Evolutionary conservation across 2,329 filamentous ascomycete genomes (phyloP).

Genomic region (Chrysoporthe cubensis): DNA sequence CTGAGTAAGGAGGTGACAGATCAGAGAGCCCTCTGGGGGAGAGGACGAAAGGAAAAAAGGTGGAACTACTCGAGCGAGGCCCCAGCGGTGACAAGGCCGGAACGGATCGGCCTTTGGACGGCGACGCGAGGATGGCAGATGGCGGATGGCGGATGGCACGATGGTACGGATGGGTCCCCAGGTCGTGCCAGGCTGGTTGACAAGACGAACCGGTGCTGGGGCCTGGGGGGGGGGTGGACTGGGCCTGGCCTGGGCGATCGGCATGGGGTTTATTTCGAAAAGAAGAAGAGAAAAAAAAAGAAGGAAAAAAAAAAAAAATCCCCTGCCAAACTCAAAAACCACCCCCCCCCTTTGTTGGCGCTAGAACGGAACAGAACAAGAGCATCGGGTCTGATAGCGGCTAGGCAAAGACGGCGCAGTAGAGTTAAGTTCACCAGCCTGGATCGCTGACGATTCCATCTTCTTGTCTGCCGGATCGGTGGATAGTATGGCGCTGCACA

Average conservation of each 20-base stretch:
- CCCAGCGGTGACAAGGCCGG: neutral
- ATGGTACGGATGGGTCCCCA: neutral
- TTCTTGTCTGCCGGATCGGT: no score
- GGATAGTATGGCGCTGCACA: no score
- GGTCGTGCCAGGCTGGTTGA: neutral
- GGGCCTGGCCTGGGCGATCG: neutral
- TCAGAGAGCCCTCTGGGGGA: neutral
- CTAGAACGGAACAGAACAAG: neutral
- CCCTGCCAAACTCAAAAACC: neutral
- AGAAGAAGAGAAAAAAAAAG: neutral
- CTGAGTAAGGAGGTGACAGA: neutral
- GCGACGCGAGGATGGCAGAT: neutral
- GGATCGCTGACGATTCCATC: no score
- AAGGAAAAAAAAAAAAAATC: neutral
- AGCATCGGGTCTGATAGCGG: neutral
- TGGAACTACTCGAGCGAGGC: neutral
- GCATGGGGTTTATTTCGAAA: neutral
- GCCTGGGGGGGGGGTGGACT: neutral
- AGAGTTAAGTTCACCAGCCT: no score
- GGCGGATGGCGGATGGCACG: conserved; percentile 1
- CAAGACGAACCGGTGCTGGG: neutral
- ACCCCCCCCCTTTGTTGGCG: neutral
- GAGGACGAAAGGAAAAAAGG: neutral
- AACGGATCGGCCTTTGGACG: neutral
- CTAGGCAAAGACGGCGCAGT: no score